A percentile compares a stretch with the other conserved stretches of the same genome.
Evolutionary conservation across 2,329 filamentous ascomycete species (phyloP).

Genomic region (Parascedosporium putredinis): DNA sequence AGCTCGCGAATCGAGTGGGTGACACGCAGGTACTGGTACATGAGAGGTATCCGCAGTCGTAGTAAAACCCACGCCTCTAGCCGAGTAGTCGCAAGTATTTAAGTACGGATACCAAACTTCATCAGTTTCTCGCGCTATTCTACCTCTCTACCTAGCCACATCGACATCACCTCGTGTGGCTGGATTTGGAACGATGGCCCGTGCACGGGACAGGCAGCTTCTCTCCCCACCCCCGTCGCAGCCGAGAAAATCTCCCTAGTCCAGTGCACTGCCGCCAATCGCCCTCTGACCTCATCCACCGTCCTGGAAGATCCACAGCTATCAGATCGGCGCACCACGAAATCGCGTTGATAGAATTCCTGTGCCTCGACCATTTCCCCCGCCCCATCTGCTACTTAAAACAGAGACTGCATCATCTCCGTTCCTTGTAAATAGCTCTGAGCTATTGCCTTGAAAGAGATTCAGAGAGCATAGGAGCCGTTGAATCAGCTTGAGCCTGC

Average conservation of each 20-base stretch:
- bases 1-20: neutral
- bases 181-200: neutral
- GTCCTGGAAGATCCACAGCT: no score
- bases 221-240: no score
- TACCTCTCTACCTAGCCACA: neutral
- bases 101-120: neutral
- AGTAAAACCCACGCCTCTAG: neutral
- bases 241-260: neutral
- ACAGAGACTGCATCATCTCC: no score
- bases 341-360: no score
- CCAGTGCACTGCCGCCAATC: neutral
- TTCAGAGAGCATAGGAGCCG: no score
- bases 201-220: no score
- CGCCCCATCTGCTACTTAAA: no score
- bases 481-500: no score
- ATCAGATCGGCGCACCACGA: no score
- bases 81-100: neutral
- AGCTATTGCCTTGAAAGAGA: no score
- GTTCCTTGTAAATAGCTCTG: no score
- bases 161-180: neutral
- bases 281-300: conserved; percentile 3
- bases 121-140: neutral
- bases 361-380: no score
- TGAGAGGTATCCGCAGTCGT: neutral
- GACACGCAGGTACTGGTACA: neutral